Evolutionary conservation across 2,329 filamentous ascomycete genomes (phyloP).

Genomic region (Hypoxylon sp.): DNA sequence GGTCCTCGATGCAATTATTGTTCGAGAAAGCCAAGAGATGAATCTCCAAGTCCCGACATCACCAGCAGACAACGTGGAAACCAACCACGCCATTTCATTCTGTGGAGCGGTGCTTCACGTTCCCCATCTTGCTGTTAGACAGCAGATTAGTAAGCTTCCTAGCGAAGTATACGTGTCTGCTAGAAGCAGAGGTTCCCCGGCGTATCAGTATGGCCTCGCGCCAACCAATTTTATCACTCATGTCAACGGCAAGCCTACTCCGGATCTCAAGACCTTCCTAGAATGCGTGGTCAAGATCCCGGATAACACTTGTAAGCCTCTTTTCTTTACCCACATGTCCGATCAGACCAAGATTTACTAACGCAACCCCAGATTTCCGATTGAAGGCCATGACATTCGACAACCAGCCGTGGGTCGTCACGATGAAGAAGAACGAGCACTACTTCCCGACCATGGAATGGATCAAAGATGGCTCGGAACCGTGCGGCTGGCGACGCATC

Average conservation of each 20-base stretch:
- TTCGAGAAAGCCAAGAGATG: constrained; percentile 87
- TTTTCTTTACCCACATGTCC: constrained; percentile 34
- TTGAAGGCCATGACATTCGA: constrained; percentile 98
- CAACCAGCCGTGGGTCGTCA: constrained; percentile 98
- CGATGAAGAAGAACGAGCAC: constrained; percentile 99
- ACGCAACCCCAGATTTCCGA: constrained; percentile 78
- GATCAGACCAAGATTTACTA: constrained; percentile 35
- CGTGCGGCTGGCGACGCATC: constrained; percentile 74
- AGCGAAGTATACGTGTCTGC: constrained; percentile 97
- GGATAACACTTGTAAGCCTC: constrained; percentile 85
- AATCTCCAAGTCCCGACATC: constrained; percentile 85
- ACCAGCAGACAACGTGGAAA: constrained; percentile 90
- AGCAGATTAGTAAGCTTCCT: constrained; percentile 97
- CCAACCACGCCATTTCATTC: constrained; percentile 91
- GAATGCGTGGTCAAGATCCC: constrained; percentile 87
- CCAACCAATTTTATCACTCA: constrained; percentile 98
- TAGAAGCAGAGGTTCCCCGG: constrained; percentile 83
- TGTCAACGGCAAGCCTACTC: constrained; percentile 90
- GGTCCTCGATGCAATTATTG: constrained; percentile 84
- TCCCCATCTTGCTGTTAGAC: constrained; percentile 94
- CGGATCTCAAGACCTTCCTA: constrained; percentile 85
- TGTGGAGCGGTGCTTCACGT: constrained; percentile 94
- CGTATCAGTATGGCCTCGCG: constrained; percentile 91
- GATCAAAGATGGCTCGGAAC: constrained; percentile 73
- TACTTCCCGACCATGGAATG: constrained; percentile 84